These are phyloP conservation scores for Monilinia aucupariae DNA, from an alignment of 2,329 filamentous ascomycete genomes.

Conservation along the genomic window DNA sequence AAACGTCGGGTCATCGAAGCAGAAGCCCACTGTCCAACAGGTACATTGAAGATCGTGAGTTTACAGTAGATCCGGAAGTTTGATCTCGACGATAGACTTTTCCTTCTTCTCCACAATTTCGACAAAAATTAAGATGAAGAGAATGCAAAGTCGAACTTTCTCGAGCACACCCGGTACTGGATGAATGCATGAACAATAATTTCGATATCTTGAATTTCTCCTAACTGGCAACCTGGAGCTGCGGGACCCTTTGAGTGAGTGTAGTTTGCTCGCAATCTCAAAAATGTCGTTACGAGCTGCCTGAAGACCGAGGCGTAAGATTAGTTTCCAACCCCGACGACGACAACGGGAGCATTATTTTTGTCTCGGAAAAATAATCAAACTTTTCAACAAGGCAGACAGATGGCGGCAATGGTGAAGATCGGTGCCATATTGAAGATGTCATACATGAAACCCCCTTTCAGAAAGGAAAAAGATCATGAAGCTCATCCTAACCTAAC, in stretches of 20 bases:
- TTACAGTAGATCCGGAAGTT: not conserved
- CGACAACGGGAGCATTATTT: not conserved
- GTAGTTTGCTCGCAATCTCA: not conserved
- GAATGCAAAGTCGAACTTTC: not conserved
- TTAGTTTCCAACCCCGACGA: not conserved
- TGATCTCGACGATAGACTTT: not conserved
- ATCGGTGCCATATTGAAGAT: not conserved
- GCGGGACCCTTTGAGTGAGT: not conserved
- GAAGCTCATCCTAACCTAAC: constrained; percentile 5
- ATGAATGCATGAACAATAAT: not conserved
- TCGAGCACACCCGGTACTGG: not conserved
- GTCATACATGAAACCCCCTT: not conserved
- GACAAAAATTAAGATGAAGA: not conserved
- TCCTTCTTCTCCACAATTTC: not conserved
- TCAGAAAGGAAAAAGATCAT: not conserved
- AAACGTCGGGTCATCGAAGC: not conserved
- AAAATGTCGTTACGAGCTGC: not conserved
- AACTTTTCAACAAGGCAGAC: constrained; percentile 6
- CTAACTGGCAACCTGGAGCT: not conserved
- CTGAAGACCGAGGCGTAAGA: not conserved
- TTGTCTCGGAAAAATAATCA: not conserved
- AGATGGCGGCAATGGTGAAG: not conserved
- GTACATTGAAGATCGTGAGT: not conserved
- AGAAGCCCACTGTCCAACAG: not conserved
- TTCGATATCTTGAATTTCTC: not conserved